phyloP scores from a whole-genome alignment of 2,329 filamentous ascomycete species.

The Colletotrichum navitas region DNA sequence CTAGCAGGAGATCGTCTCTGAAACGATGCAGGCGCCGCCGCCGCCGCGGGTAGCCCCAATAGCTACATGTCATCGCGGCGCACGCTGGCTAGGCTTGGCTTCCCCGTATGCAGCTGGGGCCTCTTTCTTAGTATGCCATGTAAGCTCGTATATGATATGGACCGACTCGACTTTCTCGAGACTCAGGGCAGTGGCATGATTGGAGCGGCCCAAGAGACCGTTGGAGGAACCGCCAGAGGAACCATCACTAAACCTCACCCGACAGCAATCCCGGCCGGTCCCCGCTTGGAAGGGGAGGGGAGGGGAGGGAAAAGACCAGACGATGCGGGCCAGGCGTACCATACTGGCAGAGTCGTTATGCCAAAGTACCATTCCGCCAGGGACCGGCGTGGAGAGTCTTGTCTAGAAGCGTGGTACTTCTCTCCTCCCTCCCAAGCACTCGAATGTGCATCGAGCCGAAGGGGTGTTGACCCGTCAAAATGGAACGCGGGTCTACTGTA shows the following conservation, averaged over 20 bases:
- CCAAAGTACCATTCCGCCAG: slow-evolving; percentile 1
- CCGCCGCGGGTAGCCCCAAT: slow-evolving; percentile 27
- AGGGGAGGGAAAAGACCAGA: slow-evolving; percentile 39
- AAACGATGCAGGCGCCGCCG: slow-evolving; percentile 41
- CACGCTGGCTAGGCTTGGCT: slow-evolving; percentile 23
- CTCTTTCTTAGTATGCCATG: background rate
- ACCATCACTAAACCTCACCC: slow-evolving; percentile 21
- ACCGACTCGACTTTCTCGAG: slow-evolving; percentile 22
- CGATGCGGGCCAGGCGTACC: slow-evolving; percentile 26
- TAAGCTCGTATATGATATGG: slow-evolving; percentile 19
- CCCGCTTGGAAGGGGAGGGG: slow-evolving; percentile 26
- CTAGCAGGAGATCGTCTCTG: slow-evolving; percentile 37
- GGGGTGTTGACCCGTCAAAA: slow-evolving; percentile 24
- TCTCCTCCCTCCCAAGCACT: slow-evolving; percentile 21
- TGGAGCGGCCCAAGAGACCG: slow-evolving; percentile 34
- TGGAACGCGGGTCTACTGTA: slow-evolving; percentile 28
- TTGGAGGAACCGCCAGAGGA: slow-evolving; percentile 25
- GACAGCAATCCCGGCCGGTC: slow-evolving; percentile 35
- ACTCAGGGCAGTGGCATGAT: slow-evolving; percentile 38
- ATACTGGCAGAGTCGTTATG: slow-evolving; percentile 14
- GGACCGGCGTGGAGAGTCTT: slow-evolving; percentile 28
- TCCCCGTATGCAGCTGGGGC: slow-evolving; percentile 29
- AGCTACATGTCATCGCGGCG: background rate
- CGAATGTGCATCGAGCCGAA: slow-evolving; percentile 33
- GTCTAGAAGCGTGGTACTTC: slow-evolving; percentile 27